Base-by-base conservation (phyloP, 2,329 filamentous ascomycete genomes). In the Lachnellula subtilissima region DNA sequence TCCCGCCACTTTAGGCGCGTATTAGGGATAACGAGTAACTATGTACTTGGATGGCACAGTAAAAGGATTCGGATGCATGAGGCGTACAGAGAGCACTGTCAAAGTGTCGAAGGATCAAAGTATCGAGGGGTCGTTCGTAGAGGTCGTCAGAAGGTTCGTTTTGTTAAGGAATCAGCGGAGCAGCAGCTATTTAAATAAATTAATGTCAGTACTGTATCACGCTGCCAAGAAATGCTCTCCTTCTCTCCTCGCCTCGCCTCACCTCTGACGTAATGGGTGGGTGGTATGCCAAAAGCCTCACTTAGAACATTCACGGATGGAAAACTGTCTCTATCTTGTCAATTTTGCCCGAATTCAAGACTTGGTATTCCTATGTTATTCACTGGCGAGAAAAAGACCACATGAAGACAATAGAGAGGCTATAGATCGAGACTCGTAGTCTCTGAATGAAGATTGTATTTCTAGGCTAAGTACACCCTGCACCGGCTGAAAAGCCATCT, bases 401-500 rank as follows among this genome's bases (percentile, higher is more conserved):
- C 47, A 42, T 14, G 32, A 47, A 53, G 32, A 42, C 39, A 12
- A 12, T 32, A 28, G 5, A 25, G 23, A 25, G 14, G 36, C 39
- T 45, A 28, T 9, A 25, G 23, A 49, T 47, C 46, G 62, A 67
- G 63, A 58, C 65, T 57, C 61, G 57, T 66, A 39, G 65, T 61
- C 65, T 64, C 66, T 36, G n/a, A 63, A 66, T 59, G 39, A 14
- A 36, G 48, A 58, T 64, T 64, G 48, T 60, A 65, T 65, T 65
- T 23, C 43, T 45, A 55, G 59, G 54, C 54, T 68, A 67, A 50
- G 60, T 67, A 69, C 64, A 69, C 11, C 9, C 2, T 32, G 28
- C 54, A 51, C 37, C 28, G 56, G 61, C 59, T 52, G 54, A 35
- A 47, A 57, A 59, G 58, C 56, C 58, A 61, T 63, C 54, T 56